Evolutionary conservation across 2,329 filamentous ascomycete genomes (phyloP), one percentile per base, ranked within the genome.

Genomic region (Colletotrichum limetticola): DNA sequence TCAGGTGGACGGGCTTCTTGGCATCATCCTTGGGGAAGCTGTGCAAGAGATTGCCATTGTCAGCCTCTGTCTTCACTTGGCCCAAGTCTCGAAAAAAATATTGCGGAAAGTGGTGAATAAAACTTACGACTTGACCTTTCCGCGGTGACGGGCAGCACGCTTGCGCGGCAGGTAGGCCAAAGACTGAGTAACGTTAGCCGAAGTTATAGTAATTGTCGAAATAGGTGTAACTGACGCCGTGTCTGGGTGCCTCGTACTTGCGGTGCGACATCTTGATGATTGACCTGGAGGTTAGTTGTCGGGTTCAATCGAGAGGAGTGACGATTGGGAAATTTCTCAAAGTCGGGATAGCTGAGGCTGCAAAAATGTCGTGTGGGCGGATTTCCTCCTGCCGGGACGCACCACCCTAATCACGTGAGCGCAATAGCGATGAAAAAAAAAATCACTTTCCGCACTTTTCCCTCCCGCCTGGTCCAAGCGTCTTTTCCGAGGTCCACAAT

Each of bases 1-100:
- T 99, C 83, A 99, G 92, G 91, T 99, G 97, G 86, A 98, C 95
- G 83, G 95, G 94, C 93, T 98, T 97, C 94, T 98, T 98, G 84
- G 95, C 90, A 91, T 99, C 95, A 94, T 99, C 97, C 93, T 98
- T 98, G 85, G 97, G 97, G 93, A 99, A 99, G 88, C 95, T 97
- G 83, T 80, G 70, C 72, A 75, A 68, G 1, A 52, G 4, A 67
- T 69, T 35, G 73, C 66, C 76, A 78, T 76, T 75, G 73, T 77
- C 74, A 74, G 74, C 65, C 57, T 60, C 11, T 22, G 81, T 78
- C 76, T 71, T 57, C 64, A 62, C 9, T 55, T 19, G 28, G 4
- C 8, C 2, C 3, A 8, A 32, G 46, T 1, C 67, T 30, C 24
- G 7, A 32, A 30, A 4, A 12, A 53, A 26, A 24, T 11, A 74